These are phyloP conservation scores for Typha latifolia DNA, from an alignment of 176 grass and related monocot species.

Conservation along the genomic window DNA sequence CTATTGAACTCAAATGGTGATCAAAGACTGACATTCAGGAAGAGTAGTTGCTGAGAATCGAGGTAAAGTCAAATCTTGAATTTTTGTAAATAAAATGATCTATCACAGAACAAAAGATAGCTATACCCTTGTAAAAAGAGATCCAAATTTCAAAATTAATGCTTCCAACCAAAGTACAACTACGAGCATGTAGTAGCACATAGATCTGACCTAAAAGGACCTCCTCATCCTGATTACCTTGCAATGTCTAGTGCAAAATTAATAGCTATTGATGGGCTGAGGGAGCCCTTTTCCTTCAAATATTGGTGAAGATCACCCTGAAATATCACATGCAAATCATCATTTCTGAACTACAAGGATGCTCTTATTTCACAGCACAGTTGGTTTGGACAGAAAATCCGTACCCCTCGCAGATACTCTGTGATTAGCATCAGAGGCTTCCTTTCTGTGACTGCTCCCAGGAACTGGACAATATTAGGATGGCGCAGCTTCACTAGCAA, in stretches of 20 bases:
- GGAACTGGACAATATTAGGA: constrained; percentile 99
- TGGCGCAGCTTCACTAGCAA: constrained; percentile 93
- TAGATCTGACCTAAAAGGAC: no score
- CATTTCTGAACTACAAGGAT: neutral
- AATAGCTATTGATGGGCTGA: constrained; percentile 50
- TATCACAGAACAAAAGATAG: constrained; percentile 2
- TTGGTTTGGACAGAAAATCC: constrained; percentile 20
- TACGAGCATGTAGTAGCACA: no score
- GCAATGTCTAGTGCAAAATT: constrained; percentile 95
- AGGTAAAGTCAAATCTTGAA: no score
- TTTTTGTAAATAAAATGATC: neutral
- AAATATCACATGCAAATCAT: neutral
- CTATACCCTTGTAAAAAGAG: no score
- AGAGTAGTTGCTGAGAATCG: no score
- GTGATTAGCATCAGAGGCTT: constrained; percentile 96
- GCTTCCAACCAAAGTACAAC: no score
- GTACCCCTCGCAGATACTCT: constrained; percentile 85
- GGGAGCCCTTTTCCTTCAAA: constrained; percentile 83
- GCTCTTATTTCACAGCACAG: constrained; percentile 1
- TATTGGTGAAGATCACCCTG: constrained; percentile 99
- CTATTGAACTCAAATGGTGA: no score
- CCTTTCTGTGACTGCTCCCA: constrained; percentile 95
- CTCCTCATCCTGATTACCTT: constrained; percentile 44
- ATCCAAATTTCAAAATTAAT: no score
- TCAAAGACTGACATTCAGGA: no score